Evolutionary conservation across 192 early-diverging fungal genomes (phyloP), one percentile per base, ranked within the genome.

Genomic region (Backusella psychrophila): DNA sequence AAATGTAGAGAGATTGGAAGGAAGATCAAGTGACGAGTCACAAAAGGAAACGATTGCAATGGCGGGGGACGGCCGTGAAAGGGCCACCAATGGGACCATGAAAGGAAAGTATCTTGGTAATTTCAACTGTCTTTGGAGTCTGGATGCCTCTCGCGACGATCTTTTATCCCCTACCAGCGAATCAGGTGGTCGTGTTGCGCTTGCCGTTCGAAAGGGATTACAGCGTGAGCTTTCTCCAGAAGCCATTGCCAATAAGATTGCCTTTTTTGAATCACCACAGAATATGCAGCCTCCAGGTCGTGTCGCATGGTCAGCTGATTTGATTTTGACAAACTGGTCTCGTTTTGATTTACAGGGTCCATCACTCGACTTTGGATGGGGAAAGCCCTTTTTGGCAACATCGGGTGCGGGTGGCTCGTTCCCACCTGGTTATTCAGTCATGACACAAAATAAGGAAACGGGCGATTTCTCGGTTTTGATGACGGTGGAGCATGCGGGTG

Each of bases 321-420:
- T 83, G 14, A 77, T 83, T 17, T 69, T 83, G 39, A 80, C 82
- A 23, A 83, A 83, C 42, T 83, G 82, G 78, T 83, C 75, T 71
- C 75, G 73, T 42, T 80, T 83, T 72, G 82, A 83, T 65, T 73
- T 83, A 19, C 56, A 80, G 26, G 78, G 82, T 72, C 75, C 78
- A 52, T 77, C 75, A 33, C 44, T 83, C 9, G 73, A 67, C 71
- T 75, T 83, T 59, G 82, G 82, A 66, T 83, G 82, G 82, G 82
- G 82, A 69, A 77, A 77, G 6, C 75, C 76, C 26, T 83, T 83
- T 66, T 12, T 21, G 11, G 23, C 78, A 53, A 83, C 78, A 0
- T 53, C 72, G 4, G 82, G 76, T 21, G 76, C 73, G 26, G 82
- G 56, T 17, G 68, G 7, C 21, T 34, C 66, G 7, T 80, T n/a